These are phyloP conservation scores for Paraphaeosphaeria minitans DNA, from an alignment of 2,329 filamentous ascomycete species.

Conservation along the genomic window DNA sequence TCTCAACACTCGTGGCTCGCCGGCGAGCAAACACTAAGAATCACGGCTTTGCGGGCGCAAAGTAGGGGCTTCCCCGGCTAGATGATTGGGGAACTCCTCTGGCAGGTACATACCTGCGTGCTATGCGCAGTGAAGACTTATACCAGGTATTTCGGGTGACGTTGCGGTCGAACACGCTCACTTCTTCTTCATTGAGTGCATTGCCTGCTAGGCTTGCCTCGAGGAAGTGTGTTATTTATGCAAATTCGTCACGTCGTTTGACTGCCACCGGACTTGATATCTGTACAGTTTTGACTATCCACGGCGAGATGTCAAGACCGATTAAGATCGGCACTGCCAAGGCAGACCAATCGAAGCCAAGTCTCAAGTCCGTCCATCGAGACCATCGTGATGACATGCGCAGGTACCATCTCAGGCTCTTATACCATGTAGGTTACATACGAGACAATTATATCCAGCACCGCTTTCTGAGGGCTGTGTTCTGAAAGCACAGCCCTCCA, in stretches of 20 bases:
- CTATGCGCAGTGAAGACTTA: not conserved
- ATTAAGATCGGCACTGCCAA: constrained; percentile 3
- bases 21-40: not conserved
- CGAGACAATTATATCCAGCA: not conserved
- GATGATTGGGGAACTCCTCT: no score
- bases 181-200: not conserved
- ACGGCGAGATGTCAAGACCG: not conserved
- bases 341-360: not conserved
- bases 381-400: not conserved
- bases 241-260: not conserved
- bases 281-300: not conserved
- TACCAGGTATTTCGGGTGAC: not conserved
- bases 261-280: not conserved
- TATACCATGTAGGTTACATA: no score
- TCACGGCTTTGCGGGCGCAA: no score
- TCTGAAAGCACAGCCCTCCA: not conserved
- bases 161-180: not conserved
- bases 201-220: not conserved
- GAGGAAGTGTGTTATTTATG: not conserved
- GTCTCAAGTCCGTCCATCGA: not conserved
- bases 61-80: no score
- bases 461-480: no score
- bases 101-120: no score
- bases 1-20: not conserved
- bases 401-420: not conserved